Conservation (phyloP, 2,329 filamentous ascomycete genomes). For the Purpureocillium lavendulum region DNA sequence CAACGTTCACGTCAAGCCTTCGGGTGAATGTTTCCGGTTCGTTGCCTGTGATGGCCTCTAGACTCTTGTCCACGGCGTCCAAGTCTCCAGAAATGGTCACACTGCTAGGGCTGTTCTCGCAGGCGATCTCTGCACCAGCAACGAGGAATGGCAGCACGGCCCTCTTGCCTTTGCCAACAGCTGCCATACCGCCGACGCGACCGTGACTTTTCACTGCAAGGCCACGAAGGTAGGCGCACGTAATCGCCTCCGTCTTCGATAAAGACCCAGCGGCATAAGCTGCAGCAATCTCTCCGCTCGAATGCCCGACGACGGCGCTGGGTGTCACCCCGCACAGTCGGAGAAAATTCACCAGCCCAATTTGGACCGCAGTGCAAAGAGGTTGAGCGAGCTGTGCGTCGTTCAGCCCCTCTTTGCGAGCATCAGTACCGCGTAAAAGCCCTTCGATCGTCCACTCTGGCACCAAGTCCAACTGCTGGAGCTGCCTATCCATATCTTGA, state of each 20-base stretch:
- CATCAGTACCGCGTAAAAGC: background rate
- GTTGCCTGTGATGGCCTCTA: too few relatives aligned
- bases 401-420: background rate
- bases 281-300: constrained; percentile 21
- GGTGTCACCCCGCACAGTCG: constrained; percentile 19
- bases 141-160: too few relatives aligned
- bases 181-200: too few relatives aligned
- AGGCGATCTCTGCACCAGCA: too few relatives aligned
- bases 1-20: too few relatives aligned
- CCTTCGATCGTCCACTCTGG: background rate
- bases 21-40: too few relatives aligned
- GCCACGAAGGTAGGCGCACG: constrained; percentile 9
- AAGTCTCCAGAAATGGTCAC: too few relatives aligned
- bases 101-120: too few relatives aligned
- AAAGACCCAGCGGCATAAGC: constrained; percentile 15
- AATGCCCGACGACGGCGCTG: constrained; percentile 28
- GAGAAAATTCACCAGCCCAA: constrained; percentile 25
- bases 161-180: too few relatives aligned
- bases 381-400: constrained; percentile 13
- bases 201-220: too few relatives aligned
- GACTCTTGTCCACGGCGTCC: too few relatives aligned
- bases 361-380: constrained; percentile 21
- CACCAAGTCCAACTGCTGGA: background rate
- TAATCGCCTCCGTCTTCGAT: constrained; percentile 8
- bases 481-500: background rate